Conservation (phyloP, 1,284 basidiomycete genomes). For the Chiua sp. region DNA sequence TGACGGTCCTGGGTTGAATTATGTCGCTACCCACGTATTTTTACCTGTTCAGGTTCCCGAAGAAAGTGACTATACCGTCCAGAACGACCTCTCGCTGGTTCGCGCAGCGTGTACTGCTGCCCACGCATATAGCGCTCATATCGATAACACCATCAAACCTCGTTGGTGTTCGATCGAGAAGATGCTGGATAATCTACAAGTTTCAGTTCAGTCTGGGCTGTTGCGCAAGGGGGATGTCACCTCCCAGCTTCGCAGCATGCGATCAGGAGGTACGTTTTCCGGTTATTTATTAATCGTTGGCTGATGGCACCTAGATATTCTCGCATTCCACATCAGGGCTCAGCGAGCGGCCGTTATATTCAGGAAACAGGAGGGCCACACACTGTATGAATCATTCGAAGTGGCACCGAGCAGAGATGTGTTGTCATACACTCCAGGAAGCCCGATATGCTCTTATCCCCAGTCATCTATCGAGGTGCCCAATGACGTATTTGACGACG, state of each 20-base stretch:
- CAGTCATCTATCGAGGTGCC: conserved; percentile 6
- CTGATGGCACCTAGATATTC: conserved; percentile 11
- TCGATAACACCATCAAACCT: neutral
- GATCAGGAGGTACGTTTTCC: conserved; percentile 10
- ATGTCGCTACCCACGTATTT: neutral
- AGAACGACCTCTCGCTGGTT: neutral
- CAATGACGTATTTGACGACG: conserved; percentile 7
- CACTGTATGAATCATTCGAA: conserved; percentile 38
- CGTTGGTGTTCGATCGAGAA: conserved; percentile 5
- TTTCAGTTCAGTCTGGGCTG: neutral
- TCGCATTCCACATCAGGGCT: conserved; percentile 16
- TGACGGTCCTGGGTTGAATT: neutral
- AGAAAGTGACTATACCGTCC: neutral
- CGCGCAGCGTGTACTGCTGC: conserved; percentile 2
- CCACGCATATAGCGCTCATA: conserved; percentile 1
- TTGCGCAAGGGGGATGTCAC: neutral
- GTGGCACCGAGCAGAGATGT: conserved; percentile 20
- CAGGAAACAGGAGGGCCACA: conserved; percentile 15
- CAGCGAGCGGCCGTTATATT: conserved; percentile 35
- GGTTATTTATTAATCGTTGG: too few relatives aligned
- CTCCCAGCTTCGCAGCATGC: conserved; percentile 10
- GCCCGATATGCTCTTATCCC: conserved; percentile 33
- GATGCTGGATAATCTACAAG: conserved; percentile 9
- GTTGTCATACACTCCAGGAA: conserved; percentile 33
- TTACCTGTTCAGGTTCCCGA: neutral